Percentiles rank a stretch among this genome's conserved stretches.
Conservation (phyloP, 2,329 filamentous ascomycete genomes). For the Madurella mycetomatis region DNA sequence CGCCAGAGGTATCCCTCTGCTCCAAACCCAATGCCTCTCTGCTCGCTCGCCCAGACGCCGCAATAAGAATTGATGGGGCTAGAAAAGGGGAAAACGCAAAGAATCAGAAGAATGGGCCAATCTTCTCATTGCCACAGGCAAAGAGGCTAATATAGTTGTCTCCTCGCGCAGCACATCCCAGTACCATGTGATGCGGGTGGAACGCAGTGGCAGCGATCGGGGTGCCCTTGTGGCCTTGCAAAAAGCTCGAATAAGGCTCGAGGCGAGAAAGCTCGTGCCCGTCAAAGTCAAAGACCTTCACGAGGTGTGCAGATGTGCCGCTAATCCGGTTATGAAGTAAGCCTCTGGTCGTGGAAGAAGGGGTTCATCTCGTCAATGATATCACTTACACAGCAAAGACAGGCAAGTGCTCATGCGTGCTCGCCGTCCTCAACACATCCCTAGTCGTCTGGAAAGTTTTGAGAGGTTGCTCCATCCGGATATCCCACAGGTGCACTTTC, state of each 20-base stretch:
- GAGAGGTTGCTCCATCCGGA: conserved; percentile 76
- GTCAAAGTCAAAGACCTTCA: conserved; percentile 90
- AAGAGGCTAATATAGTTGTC: conserved; percentile 91
- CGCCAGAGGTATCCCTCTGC: conserved; percentile 4
- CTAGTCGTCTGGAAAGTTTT: conserved; percentile 69
- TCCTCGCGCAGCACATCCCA: conserved; percentile 80
- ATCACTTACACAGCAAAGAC: conserved; percentile 86
- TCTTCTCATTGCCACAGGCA: conserved; percentile 54
- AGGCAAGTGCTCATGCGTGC: conserved; percentile 92
- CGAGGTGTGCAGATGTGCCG: conserved; percentile 79
- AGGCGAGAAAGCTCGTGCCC: conserved; percentile 74
- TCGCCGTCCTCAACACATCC: conserved; percentile 76
- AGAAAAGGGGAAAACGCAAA: neutral
- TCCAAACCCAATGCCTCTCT: neutral
- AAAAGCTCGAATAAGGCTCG: conserved; percentile 86
- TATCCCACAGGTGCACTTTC: conserved; percentile 93
- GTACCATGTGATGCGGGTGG: conserved; percentile 88
- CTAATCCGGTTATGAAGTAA: conserved; percentile 44
- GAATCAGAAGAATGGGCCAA: conserved; percentile 8
- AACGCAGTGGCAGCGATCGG: conserved; percentile 89
- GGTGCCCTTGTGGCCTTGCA: conserved; percentile 72
- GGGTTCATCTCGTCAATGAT: neutral
- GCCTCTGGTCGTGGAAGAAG: conserved; percentile 11
- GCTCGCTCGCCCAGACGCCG: neutral
- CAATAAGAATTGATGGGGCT: neutral